Base-by-base conservation (phyloP, 345 rosid species). In the Melaleuca alternifolia region DNA sequence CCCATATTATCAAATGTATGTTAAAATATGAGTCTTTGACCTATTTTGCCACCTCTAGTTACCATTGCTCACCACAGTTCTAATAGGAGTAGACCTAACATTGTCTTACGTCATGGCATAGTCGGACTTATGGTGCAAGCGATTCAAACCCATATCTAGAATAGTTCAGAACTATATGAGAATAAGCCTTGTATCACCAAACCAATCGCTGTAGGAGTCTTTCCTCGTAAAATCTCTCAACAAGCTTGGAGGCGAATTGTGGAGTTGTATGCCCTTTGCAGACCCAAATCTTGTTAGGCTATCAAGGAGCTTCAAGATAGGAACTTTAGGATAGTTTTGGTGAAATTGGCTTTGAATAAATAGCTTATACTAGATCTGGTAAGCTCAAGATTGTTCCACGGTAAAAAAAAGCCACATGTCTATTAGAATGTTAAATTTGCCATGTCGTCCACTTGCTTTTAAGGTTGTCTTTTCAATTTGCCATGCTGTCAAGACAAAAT, bases 71-170 rank as follows among this genome's bases (percentile, higher is more conserved):
- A 57, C 30, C 65, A 11, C 2, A 1, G 30, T 57, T 14, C 62
- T 57, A 57, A 11, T 56, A 24, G 4, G 26, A 56, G 54, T 53
- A 53, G 0, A 53, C 54, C 54, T 2, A 8, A 2, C 61, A 26
- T 57, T 57, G 26, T 57, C 30, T 26, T 1, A 57, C 0, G 30
- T 57, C 3, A 26, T 0, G 0, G 6, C 62, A 57, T 0, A 7
- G 0, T 5, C 1, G 7, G 7, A 57, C 4, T 0, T 57, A 57
- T 15, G 11, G 26, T 26, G 65, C 3, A 2, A 0, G 3, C 15
- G 0, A 26, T 59, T 59, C 0, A 1, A 57, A 10, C 2, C 41
- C 2, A 0, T 28, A 61, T 28, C 0, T 61, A 3, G 2, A 61
- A 28, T 61, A 0, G 0, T 37, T 61, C 20, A 2, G 3, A 61